A percentile compares a stretch with the other conserved stretches of the same genome.
Conservation (phyloP, 768 basidiomycete genomes). For the Mycena haematopus region DNA sequence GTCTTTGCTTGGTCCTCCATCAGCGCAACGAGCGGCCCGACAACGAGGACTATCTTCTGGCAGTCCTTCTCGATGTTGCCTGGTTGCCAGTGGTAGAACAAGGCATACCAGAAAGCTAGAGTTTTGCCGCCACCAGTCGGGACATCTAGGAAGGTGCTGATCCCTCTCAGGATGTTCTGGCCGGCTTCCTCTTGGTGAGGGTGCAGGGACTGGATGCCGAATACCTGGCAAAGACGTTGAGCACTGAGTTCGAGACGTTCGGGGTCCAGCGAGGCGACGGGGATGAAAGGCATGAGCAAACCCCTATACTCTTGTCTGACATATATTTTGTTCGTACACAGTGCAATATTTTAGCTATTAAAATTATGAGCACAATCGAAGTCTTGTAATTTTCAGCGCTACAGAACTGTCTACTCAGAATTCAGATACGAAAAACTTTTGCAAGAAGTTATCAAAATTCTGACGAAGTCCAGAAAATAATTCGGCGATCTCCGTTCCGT, state of each 20-base stretch:
- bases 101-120: slow-evolving; percentile 28
- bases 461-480: background rate
- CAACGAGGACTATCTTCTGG: slow-evolving; percentile 29
- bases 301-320: slow-evolving; percentile 5
- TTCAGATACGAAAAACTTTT: background rate
- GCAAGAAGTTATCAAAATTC: background rate
- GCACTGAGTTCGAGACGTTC: slow-evolving; percentile 6
- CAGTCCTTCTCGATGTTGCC: slow-evolving; percentile 5
- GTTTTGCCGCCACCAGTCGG: slow-evolving; percentile 32
- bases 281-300: slow-evolving; percentile 17
- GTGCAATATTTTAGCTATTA: background rate
- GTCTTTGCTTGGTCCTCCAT: slow-evolving; percentile 17
- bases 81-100: slow-evolving; percentile 31
- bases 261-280: slow-evolving; percentile 14
- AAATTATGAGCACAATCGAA: background rate
- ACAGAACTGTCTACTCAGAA: background rate
- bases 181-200: slow-evolving; percentile 19
- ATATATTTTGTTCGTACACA: background rate
- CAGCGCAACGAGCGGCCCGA: slow-evolving; percentile 26
- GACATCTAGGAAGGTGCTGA: slow-evolving; percentile 22
- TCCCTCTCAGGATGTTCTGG: slow-evolving; percentile 19
- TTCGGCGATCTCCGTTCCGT: background rate
- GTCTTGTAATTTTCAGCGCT: background rate
- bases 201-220: slow-evolving; percentile 4
- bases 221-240: slow-evolving; percentile 4